Evolutionary conservation across 495 filamentous ascomycete species (phyloP).

Genomic region (Elaphomyces granulatus): DNA sequence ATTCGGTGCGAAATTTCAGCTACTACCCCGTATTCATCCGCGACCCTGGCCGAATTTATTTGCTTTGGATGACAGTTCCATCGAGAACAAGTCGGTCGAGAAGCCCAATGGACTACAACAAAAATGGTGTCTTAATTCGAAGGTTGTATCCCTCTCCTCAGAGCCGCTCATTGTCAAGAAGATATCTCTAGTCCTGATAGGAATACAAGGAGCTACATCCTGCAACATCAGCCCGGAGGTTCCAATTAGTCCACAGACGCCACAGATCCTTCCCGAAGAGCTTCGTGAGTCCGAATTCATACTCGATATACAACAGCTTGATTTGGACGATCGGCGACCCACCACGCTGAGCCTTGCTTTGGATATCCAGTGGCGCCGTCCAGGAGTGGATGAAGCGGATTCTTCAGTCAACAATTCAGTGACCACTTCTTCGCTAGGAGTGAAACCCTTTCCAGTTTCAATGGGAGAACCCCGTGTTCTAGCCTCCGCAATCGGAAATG

Average conservation of each 20-base stretch:
- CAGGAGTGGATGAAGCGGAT: constrained; percentile 7
- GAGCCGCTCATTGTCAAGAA: constrained; percentile 55
- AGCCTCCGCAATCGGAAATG: constrained; percentile 40
- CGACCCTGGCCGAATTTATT: constrained; percentile 83
- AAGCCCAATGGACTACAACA: constrained; percentile 55
- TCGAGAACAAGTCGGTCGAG: background rate
- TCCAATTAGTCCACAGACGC: constrained; percentile 18
- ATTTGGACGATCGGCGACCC: constrained; percentile 65
- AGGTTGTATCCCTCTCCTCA: constrained; percentile 58
- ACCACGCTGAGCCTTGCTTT: constrained; percentile 61
- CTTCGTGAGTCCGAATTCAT: constrained; percentile 56
- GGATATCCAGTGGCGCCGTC: constrained; percentile 59
- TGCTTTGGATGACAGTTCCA: constrained; percentile 21
- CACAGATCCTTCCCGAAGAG: constrained; percentile 42
- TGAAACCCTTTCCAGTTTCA: constrained; percentile 66
- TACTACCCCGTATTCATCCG: constrained; percentile 59
- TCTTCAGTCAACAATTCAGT: constrained; percentile 8
- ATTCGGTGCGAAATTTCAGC: constrained; percentile 80
- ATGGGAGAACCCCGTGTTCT: constrained; percentile 81
- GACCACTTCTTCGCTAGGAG: constrained; percentile 43
- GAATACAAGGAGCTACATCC: constrained; percentile 37
- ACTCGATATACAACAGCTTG: constrained; percentile 53
- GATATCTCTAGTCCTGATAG: constrained; percentile 41
- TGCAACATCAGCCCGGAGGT: constrained; percentile 31
- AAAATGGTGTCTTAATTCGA: constrained; percentile 61